Evolutionary conservation across 2,329 filamentous ascomycete species (phyloP), one percentile per base, ranked within the genome.

Genomic region (Fusarium nodosum): DNA sequence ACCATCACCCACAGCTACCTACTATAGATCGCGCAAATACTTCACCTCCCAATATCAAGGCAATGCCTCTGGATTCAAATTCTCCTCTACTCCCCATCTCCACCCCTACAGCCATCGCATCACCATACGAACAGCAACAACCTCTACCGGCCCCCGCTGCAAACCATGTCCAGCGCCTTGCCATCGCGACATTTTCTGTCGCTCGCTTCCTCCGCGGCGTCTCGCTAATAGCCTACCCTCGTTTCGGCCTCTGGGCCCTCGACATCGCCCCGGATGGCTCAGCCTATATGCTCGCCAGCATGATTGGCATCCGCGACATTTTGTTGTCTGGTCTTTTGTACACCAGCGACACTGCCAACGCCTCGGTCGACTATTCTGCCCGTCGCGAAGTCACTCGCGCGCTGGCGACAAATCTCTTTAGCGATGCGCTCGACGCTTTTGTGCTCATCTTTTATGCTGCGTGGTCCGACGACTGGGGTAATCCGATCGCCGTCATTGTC

Each of bases 391-490:
- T 76, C 7, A 72, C 72, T 34, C 74, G 77, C 54, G 77, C 77
- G 5, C 67, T 79, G 31, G 72, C 74, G 13, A 68, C 72, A 26
- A 77, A 73, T 41, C 68, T 79, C 7, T 72, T 78, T 24, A 77
- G 75, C 65, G 77, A 79, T 69, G 76, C 76, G 60, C 72, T 77
- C 44, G 77, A 79, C 68, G 75, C 77, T 8, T 78, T 77, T 30
- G 73, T 78, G 39, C 69, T 79, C 54, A 77, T 79, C 48, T 78
- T 79, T 54, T 76, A 76, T 22, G 76, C 76, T 20, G 77, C 76
- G 2, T 77, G 76, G 73, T 74, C 74, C 2, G 68, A 72, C 24
- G 72, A 73, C 50, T 76, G 76, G 73, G 68, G 72, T 6, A 75
- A 74, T 51, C 76, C 75, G 8, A 61, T 78, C 5, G 56, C 65